Evolutionary conservation across 1,284 basidiomycete genomes (phyloP), one percentile per base, ranked within the genome.

Genomic region (Tausonia pullulans): DNA sequence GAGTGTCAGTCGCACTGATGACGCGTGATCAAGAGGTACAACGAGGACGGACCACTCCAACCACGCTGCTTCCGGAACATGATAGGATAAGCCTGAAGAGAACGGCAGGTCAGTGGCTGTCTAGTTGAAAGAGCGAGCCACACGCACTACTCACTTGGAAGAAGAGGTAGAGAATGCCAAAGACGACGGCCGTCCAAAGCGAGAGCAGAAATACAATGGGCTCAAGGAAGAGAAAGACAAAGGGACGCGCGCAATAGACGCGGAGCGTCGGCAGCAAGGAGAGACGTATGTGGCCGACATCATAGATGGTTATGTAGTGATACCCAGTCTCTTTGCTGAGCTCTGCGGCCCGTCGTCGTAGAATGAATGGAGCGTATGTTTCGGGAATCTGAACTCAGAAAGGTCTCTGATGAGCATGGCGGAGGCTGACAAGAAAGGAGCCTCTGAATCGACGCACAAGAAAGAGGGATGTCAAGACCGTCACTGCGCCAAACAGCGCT

Each of bases 181-280:
- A 76, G 10, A 83, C 81, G 72, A 85, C 81, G 2, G 84, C 81
- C 60, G 84, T 81, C 75, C 85, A 87, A 49, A 87, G 71, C 0
- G 84, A 80, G 39, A 85, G 75, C 39, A 82, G 75, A 11, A 83
- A 73, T 2, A 86, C 83, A 68, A 86, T 86, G 27, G 82, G 81
- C 72, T 86, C 84, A 5, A 79, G 82, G 65, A 79, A 72, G n/a
- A 64, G 45, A 40, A 64, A 64, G n/a, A 64, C 46, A 9, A 64
- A 43, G 5, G 63, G 63, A 4, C 63, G 49, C 4, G 10, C 44
- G 16, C 59, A 45, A 16, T 45, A 45, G 16, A 40, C 13, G 11
- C 3, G 8, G 8, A 64, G 41, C 4, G 48, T 43, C 43, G 53
- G 27, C 3, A 9, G 0, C 27, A 55, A 6, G 1, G 50, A 45